These are phyloP conservation scores for Amborella trichopoda DNA, from an alignment of 164 flowering plant species.

Conservation along the genomic window DNA sequence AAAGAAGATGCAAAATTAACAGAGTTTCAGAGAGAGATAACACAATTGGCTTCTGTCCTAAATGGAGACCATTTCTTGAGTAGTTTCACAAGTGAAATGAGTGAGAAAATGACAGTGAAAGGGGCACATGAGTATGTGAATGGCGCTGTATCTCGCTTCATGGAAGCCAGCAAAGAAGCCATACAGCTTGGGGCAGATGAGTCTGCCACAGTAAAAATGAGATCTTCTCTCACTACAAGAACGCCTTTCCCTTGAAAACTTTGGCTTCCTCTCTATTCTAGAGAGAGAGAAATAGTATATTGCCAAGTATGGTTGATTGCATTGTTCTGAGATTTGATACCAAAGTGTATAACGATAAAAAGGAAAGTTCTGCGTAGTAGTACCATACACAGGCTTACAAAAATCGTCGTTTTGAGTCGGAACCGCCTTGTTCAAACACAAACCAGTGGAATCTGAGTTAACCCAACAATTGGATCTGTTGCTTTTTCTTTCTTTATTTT, in stretches of 20 bases:
- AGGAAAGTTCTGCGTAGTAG: no score
- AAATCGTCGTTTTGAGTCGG: no score
- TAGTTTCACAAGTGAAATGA: conserved; percentile 61
- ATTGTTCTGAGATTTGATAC: no score
- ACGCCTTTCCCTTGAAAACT: conserved; percentile 22
- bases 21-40: conserved; percentile 69
- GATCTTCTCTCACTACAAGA: conserved; percentile 84
- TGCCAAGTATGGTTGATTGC: no score
- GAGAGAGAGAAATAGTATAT: no score
- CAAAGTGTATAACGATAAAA: no score
- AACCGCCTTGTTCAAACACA: no score
- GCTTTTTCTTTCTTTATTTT: no score
- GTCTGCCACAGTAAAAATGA: conserved; percentile 89
- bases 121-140: conserved; percentile 57
- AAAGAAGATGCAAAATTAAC: conserved; percentile 15
- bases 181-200: conserved; percentile 67
- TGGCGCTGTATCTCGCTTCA: conserved; percentile 71
- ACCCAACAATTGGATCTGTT: no score
- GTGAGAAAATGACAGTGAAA: conserved; percentile 72
- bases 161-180: conserved; percentile 78
- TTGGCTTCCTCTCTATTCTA: no score
- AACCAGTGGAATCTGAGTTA: no score
- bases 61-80: conserved; percentile 80
- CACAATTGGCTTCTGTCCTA: conserved; percentile 75
- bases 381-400: no score